These are phyloP conservation scores for Sporisorium graminicola DNA, from an alignment of 1,284 basidiomycete genomes.

Conservation along the genomic window DNA sequence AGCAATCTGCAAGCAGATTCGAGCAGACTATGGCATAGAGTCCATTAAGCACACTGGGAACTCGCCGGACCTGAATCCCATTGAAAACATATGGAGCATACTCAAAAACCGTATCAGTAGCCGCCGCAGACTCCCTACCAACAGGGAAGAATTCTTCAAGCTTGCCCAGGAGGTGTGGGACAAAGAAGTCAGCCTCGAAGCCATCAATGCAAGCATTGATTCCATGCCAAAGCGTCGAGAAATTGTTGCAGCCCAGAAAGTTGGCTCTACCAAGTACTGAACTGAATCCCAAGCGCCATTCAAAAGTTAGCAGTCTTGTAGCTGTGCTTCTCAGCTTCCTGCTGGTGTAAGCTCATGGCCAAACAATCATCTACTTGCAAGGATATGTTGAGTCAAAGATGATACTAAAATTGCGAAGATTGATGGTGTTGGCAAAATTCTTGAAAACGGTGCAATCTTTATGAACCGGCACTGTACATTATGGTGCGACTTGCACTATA, in stretches of 20 bases:
- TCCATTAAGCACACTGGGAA: not conserved
- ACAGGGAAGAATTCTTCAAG: not conserved
- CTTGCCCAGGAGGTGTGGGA: not conserved
- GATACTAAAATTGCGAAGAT: too few species aligned
- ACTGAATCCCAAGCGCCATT: too few species aligned
- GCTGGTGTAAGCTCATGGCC: too few species aligned
- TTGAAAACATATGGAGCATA: not conserved
- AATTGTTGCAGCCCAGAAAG: not conserved
- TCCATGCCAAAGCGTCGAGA: not conserved
- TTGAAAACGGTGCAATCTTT: too few species aligned
- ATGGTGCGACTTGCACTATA: too few species aligned
- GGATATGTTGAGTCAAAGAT: too few species aligned
- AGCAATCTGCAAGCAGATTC: not conserved
- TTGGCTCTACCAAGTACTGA: not conserved
- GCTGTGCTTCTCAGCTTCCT: too few species aligned
- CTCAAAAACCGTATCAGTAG: not conserved
- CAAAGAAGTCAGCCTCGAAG: not conserved
- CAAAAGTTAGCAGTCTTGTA: too few species aligned
- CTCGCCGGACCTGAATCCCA: not conserved
- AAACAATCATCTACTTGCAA: too few species aligned
- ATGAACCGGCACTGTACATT: too few species aligned
- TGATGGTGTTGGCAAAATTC: too few species aligned
- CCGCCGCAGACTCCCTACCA: not conserved
- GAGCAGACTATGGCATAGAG: not conserved
- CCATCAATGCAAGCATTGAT: not conserved